Evolutionary conservation across 202 grass and related monocot species (phyloP).

Genomic region (Schoenoplectus tabernaemontani): DNA sequence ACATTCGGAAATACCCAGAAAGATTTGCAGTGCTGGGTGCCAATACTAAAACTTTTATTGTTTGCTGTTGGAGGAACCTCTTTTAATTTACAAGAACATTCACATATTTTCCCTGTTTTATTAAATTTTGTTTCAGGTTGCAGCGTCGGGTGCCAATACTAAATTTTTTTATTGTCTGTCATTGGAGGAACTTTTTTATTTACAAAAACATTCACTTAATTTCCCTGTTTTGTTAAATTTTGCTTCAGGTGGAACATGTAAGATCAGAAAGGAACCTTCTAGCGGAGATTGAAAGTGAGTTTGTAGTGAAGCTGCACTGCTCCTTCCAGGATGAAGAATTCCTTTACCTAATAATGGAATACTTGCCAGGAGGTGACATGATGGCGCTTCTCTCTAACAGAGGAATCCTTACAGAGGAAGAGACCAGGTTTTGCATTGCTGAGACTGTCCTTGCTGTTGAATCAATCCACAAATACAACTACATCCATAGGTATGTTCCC

Average conservation of each 20-base stretch:
- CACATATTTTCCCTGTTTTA: background rate
- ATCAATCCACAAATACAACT: constrained; percentile 43
- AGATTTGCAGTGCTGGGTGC: background rate
- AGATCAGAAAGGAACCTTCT: constrained; percentile 45
- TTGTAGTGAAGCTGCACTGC: constrained; percentile 40
- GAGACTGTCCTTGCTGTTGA: constrained; percentile 41
- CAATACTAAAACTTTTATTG: background rate
- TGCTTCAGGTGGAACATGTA: constrained; percentile 41
- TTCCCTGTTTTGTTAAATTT: background rate
- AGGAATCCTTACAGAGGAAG: constrained; percentile 31
- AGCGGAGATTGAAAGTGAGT: constrained; percentile 40
- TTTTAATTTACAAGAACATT: background rate
- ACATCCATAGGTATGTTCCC: constrained; percentile 39
- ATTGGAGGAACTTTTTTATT: background rate
- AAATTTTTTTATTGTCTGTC: background rate
- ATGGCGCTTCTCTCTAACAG: constrained; percentile 39
- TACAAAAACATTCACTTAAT: background rate
- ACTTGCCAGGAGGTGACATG: constrained; percentile 40
- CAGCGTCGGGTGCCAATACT: background rate
- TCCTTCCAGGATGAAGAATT: constrained; percentile 46
- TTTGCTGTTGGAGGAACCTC: background rate
- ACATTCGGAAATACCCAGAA: background rate
- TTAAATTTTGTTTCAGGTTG: constrained; percentile 23
- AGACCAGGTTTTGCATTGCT: constrained; percentile 37
- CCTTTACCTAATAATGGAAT: constrained; percentile 48